A percentile compares a stretch with the other conserved stretches of the same genome.
Evolutionary conservation across 441 rosid species (phyloP).

Genomic region (Omphalea diandra): DNA sequence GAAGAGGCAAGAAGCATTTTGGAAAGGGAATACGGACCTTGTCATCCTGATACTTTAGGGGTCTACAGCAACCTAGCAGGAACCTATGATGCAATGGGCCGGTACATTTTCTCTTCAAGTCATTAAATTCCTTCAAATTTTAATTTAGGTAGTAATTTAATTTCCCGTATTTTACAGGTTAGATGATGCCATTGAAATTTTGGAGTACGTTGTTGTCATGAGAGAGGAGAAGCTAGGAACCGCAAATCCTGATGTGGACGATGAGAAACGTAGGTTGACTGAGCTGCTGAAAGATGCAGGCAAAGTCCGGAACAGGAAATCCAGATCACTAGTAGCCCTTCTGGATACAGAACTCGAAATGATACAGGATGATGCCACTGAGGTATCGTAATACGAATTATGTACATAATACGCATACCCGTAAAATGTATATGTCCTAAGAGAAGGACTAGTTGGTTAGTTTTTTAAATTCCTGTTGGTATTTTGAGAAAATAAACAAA

Average conservation of each 20-base stretch:
- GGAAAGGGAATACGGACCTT: constrained; percentile 80
- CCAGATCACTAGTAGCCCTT: constrained; percentile 63
- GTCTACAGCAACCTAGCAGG: constrained; percentile 93
- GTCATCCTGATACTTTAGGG: constrained; percentile 81
- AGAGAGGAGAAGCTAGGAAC: constrained; percentile 96
- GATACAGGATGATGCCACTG: constrained; percentile 32
- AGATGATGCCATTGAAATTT: constrained; percentile 79
- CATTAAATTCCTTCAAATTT: not conserved
- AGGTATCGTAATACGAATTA: constrained; percentile 28
- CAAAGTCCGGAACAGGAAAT: constrained; percentile 61
- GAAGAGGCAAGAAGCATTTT: constrained; percentile 80
- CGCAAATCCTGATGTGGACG: constrained; percentile 85
- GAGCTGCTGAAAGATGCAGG: constrained; percentile 89
- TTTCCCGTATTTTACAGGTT: constrained; percentile 41
- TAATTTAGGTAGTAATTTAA: not conserved
- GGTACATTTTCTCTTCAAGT: constrained; percentile 36
- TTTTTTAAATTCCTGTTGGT: constrained; percentile 16
- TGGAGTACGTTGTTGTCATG: constrained; percentile 73
- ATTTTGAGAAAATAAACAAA: constrained; percentile 18
- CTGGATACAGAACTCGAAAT: constrained; percentile 50
- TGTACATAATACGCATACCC: constrained; percentile 16
- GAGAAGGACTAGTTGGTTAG: constrained; percentile 24
- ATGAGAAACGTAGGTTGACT: constrained; percentile 66
- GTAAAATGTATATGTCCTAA: not conserved
- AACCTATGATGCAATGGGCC: constrained; percentile 95